Percentiles rank a stretch among this genome's conserved stretches.
These are phyloP conservation scores for Neophaeococcomyces mojaviensis DNA, from an alignment of 2,329 filamentous ascomycete genomes.

Conservation along the genomic window DNA sequence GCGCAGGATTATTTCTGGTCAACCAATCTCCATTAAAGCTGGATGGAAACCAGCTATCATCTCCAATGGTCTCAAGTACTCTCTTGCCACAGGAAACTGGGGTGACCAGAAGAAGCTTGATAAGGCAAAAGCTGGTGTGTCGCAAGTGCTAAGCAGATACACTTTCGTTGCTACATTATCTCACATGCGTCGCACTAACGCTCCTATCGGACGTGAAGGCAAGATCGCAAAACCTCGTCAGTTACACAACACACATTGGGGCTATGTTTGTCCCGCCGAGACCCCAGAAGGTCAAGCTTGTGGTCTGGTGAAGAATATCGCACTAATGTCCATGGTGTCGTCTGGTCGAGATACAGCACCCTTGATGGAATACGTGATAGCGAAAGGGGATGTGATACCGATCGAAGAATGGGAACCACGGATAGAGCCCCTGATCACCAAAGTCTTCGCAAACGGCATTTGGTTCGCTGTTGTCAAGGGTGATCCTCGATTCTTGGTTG, in stretches of 20 bases:
- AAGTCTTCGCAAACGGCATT: conserved; percentile 95
- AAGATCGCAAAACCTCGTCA: conserved; percentile 97
- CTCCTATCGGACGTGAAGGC: conserved; percentile 92
- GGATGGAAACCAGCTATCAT: conserved; percentile 87
- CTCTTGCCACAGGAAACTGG: conserved; percentile 96
- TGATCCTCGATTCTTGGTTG: conserved; percentile 77
- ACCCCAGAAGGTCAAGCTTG: conserved; percentile 98
- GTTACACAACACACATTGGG: conserved; percentile 98
- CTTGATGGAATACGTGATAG: conserved; percentile 90
- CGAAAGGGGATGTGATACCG: conserved; percentile 80
- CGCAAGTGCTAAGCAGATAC: conserved; percentile 94
- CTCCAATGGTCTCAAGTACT: conserved; percentile 92
- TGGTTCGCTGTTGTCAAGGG: conserved; percentile 88
- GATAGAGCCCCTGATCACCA: conserved; percentile 83
- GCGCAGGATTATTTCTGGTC: conserved; percentile 79
- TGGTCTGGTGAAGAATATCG: conserved; percentile 94
- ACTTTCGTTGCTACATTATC: conserved; percentile 95
- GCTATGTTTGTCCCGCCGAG: conserved; percentile 90
- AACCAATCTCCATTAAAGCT: conserved; percentile 82
- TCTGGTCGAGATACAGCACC: conserved; percentile 87
- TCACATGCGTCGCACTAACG: conserved; percentile 94
- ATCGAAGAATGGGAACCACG: conserved; percentile 89
- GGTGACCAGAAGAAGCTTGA: conserved; percentile 98
- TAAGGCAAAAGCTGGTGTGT: conserved; percentile 91
- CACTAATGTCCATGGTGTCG: conserved; percentile 96